Percentiles rank a stretch among this genome's conserved stretches.
Evolutionary conservation across 345 rosid genomes (phyloP).

Genomic region (Xanthoceras sorbifolium): DNA sequence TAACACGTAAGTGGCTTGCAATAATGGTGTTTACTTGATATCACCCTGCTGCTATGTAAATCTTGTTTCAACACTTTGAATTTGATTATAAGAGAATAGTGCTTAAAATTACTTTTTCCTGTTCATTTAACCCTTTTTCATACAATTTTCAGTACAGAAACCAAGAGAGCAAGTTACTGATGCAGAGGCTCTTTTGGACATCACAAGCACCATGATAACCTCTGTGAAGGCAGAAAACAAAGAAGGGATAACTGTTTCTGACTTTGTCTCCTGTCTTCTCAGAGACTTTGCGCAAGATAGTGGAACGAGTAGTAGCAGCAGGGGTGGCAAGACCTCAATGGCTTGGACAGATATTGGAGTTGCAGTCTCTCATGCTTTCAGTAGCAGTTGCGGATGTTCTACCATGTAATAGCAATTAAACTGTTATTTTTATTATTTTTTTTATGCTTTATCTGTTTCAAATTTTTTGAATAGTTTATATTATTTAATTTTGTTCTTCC

Average conservation of each 20-base stretch:
- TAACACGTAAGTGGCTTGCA: too few relatives aligned
- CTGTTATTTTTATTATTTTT: background rate
- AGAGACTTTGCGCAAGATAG: conserved; percentile 26
- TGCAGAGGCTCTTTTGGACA: conserved; percentile 44
- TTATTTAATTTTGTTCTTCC: background rate
- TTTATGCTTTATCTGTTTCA: background rate
- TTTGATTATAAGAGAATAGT: background rate
- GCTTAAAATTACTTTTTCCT: background rate
- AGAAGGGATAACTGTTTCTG: conserved; percentile 35
- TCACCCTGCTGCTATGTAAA: too few relatives aligned
- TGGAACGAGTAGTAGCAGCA: conserved; percentile 17
- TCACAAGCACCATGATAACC: conserved; percentile 29
- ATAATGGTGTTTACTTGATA: too few relatives aligned
- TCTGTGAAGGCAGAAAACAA: conserved; percentile 33
- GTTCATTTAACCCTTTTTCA: background rate
- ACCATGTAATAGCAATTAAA: conserved; percentile 40
- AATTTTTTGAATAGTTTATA: background rate
- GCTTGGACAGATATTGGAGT: conserved; percentile 43
- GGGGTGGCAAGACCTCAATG: conserved; percentile 12
- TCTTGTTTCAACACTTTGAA: too few relatives aligned
- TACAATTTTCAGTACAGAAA: conserved; percentile 38
- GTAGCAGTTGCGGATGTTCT: conserved; percentile 30
- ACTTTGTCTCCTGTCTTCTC: conserved; percentile 32
- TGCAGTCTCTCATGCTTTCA: conserved; percentile 25
- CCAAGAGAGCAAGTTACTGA: conserved; percentile 52